These are phyloP conservation scores for Lactarius sp. DNA, from an alignment of 768 basidiomycete genomes.

Conservation along the genomic window DNA sequence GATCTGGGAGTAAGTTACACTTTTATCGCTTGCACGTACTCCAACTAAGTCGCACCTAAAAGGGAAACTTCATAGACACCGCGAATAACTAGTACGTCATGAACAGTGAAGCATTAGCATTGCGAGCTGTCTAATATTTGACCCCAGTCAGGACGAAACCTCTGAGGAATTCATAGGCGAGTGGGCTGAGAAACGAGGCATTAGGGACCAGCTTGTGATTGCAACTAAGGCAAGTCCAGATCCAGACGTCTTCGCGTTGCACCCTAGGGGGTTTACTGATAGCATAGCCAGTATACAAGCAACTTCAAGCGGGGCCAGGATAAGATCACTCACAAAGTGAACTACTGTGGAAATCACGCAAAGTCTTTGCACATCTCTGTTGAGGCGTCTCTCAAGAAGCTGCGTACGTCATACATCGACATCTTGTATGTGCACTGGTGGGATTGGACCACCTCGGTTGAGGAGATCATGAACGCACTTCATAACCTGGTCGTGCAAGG, in stretches of 20 bases:
- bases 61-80: slow-evolving; percentile 35
- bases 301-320: slow-evolving; percentile 26
- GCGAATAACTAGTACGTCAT: slow-evolving; percentile 35
- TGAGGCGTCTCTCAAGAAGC: slow-evolving; percentile 41
- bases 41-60: background rate
- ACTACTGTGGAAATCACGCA: slow-evolving; percentile 41
- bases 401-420: slow-evolving; percentile 57
- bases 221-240: slow-evolving; percentile 26
- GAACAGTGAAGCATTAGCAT: background rate
- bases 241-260: background rate
- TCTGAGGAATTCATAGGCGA: slow-evolving; percentile 40
- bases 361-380: slow-evolving; percentile 35
- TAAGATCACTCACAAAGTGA: slow-evolving; percentile 32
- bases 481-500: slow-evolving; percentile 39
- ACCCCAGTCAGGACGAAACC: slow-evolving; percentile 26
- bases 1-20: slow-evolving; percentile 29
- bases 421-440: slow-evolving; percentile 53
- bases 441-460: slow-evolving; percentile 41
- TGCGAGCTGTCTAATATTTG: background rate
- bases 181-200: slow-evolving; percentile 36
- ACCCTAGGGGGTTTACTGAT: background rate
- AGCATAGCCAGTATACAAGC: slow-evolving; percentile 28
- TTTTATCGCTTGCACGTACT: too few relatives aligned
- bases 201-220: slow-evolving; percentile 38
- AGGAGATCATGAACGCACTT: slow-evolving; percentile 28